These are phyloP conservation scores for Leucogyrophana mollusca DNA, from an alignment of 768 basidiomycete species.

Conservation along the genomic window DNA sequence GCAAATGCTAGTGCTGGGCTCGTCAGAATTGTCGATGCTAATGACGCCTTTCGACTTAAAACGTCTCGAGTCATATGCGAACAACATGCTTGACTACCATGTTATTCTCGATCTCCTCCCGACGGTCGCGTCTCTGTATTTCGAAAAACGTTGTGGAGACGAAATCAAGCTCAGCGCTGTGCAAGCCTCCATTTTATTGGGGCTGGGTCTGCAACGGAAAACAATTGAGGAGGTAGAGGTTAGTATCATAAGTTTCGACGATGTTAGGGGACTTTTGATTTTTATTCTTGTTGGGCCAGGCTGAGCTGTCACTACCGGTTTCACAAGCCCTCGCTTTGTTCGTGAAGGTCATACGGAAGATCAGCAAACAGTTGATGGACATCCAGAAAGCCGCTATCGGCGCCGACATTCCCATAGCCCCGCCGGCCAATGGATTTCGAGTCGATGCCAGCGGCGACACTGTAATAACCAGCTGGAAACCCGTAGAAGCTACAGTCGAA, in stretches of 20 bases:
- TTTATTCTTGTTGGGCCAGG: constrained; percentile 34
- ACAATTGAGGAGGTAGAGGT: constrained; percentile 88
- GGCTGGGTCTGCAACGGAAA: constrained; percentile 88
- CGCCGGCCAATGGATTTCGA: constrained; percentile 25
- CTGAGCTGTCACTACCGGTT: constrained; percentile 80
- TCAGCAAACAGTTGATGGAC: constrained; percentile 70
- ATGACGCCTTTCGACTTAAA: constrained; percentile 94
- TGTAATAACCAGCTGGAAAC: constrained; percentile 35
- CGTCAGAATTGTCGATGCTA: constrained; percentile 55
- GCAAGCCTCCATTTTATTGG: constrained; percentile 88
- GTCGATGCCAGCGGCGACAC: constrained; percentile 16
- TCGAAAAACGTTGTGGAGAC: constrained; percentile 67
- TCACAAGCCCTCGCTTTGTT: constrained; percentile 89
- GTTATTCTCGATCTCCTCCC: constrained; percentile 93
- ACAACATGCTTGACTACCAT: constrained; percentile 96
- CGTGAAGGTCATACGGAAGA: constrained; percentile 85
- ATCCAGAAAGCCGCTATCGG: constrained; percentile 79
- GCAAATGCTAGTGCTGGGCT: constrained; percentile 26
- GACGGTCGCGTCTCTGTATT: constrained; percentile 76
- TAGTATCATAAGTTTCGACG: constrained; percentile 12
- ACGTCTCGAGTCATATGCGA: constrained; percentile 91
- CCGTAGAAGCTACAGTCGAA: constrained; percentile 47
- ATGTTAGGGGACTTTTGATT: neutral
- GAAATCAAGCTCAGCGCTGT: constrained; percentile 78
- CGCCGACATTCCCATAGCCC: constrained; percentile 53